Conservation (phyloP, 805 yeast species). For the Isabelozyma rhagii region DNA sequence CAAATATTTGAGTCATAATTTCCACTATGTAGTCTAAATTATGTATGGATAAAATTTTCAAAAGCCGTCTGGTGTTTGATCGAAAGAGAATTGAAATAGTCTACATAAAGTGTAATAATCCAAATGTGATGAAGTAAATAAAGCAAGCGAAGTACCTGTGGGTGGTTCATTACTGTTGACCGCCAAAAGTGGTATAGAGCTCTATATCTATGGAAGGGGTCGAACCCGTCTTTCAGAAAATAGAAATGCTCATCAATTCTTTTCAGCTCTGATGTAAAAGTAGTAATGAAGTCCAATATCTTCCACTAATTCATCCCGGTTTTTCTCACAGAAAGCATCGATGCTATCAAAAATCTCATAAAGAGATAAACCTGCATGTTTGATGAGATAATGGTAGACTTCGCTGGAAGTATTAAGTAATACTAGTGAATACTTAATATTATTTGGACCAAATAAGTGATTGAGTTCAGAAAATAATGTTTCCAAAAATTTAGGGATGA, state of each 20-base stretch:
- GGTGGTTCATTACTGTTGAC: too few species aligned
- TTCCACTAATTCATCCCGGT: conserved; percentile 8
- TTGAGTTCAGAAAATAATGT: conserved; percentile 18
- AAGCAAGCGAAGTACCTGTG: background rate
- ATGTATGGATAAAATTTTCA: background rate
- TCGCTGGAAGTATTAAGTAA: conserved; percentile 28
- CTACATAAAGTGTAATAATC: background rate
- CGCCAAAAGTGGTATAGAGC: too few species aligned
- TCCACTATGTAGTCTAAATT: background rate
- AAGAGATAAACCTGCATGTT: conserved; percentile 24
- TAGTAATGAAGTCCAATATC: conserved; percentile 17
- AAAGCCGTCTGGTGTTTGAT: background rate
- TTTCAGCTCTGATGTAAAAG: conserved; percentile 24
- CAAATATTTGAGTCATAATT: background rate
- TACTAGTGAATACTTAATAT: conserved; percentile 27
- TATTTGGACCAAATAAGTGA: conserved; percentile 28
- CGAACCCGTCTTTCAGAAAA: background rate
- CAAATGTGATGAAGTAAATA: background rate
- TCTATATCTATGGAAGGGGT: too few species aligned
- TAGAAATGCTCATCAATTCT: conserved; percentile 2
- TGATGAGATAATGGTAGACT: conserved; percentile 25
- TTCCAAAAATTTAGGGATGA: conserved; percentile 24
- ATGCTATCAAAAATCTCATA: conserved; percentile 32
- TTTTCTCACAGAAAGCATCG: conserved; percentile 21
- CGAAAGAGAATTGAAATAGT: background rate